These are phyloP conservation scores for Candida takata DNA, from an alignment of 805 yeast genomes.

Conservation along the genomic window DNA sequence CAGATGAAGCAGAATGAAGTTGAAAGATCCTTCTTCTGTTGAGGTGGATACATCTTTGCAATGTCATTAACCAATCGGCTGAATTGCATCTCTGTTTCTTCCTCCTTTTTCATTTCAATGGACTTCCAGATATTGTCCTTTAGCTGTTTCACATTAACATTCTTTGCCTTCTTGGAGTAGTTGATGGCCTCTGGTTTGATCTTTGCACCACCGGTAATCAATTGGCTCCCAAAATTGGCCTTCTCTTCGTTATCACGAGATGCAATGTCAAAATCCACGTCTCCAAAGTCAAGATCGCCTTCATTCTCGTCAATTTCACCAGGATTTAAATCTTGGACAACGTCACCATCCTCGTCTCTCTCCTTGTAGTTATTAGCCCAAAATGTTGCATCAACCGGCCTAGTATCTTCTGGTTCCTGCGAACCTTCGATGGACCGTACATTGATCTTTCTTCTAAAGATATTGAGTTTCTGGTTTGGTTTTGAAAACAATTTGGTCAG, in stretches of 20 bases:
- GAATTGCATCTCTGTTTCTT: conserved; percentile 24
- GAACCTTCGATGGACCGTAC: background rate
- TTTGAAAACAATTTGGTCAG: conserved; percentile 63
- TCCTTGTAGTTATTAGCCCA: conserved; percentile 63
- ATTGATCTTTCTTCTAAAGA: conserved; percentile 19
- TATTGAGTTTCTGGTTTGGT: conserved; percentile 43
- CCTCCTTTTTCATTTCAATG: conserved; percentile 24
- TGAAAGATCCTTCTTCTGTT: conserved; percentile 59
- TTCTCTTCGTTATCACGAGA: conserved; percentile 8
- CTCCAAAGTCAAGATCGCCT: conserved; percentile 25
- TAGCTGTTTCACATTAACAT: conserved; percentile 65
- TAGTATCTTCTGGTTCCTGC: conserved; percentile 17
- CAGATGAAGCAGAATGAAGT: conserved; percentile 85
- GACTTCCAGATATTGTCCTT: conserved; percentile 74
- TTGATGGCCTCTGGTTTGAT: conserved; percentile 39
- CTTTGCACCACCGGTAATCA: conserved; percentile 22
- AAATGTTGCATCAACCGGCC: conserved; percentile 55
- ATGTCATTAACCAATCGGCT: conserved; percentile 44
- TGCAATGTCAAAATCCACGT: background rate
- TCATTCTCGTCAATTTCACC: conserved; percentile 16
- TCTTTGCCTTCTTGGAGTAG: conserved; percentile 68
- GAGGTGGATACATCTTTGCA: conserved; percentile 44
- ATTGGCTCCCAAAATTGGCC: conserved; percentile 21
- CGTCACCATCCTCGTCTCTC: conserved; percentile 30
- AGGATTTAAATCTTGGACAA: conserved; percentile 12